phyloP scores from a whole-genome alignment of 1,284 basidiomycete species.

The Ustilago nuda region DNA sequence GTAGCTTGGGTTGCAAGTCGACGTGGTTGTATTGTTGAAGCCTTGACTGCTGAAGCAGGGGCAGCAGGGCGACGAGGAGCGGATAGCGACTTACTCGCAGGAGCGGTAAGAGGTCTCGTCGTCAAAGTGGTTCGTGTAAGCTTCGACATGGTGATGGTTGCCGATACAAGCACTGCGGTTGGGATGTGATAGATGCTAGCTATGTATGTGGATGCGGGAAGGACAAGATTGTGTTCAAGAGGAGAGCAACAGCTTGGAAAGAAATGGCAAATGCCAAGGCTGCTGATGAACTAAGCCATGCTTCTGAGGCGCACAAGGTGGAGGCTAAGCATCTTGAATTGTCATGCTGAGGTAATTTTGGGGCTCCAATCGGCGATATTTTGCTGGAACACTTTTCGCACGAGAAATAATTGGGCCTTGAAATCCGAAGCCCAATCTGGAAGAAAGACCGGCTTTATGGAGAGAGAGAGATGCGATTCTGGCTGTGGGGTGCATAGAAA shows the following conservation, averaged over 20 bases:
- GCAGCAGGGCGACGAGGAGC: slow-evolving; percentile 1
- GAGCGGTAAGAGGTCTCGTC: slow-evolving; percentile 8
- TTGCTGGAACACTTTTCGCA: not conserved
- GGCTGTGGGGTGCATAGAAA: slow-evolving; percentile 32
- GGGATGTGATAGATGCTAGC: not conserved
- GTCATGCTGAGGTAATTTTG: slow-evolving; percentile 32
- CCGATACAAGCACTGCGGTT: not conserved
- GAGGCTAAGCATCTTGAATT: slow-evolving; percentile 9
- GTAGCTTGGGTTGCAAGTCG: not conserved
- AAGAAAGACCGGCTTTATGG: slow-evolving; percentile 35
- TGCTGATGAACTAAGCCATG: slow-evolving; percentile 23
- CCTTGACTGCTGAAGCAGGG: not conserved
- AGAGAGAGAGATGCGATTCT: slow-evolving; percentile 14
- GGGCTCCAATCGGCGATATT: not conserved
- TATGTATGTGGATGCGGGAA: not conserved
- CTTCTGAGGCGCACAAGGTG: slow-evolving; percentile 14
- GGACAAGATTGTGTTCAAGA: no score
- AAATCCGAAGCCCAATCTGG: slow-evolving; percentile 23
- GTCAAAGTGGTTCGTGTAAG: slow-evolving; percentile 21
- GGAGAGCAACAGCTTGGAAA: slow-evolving; percentile 10
- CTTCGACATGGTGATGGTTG: slow-evolving; percentile 18
- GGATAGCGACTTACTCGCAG: slow-evolving; percentile 3
- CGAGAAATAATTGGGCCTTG: slow-evolving; percentile 5
- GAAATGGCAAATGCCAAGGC: not conserved
- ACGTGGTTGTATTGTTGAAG: not conserved